These are phyloP conservation scores for Emergomyces pasteurianus DNA, from an alignment of 2,329 filamentous ascomycete species.

Conservation along the genomic window DNA sequence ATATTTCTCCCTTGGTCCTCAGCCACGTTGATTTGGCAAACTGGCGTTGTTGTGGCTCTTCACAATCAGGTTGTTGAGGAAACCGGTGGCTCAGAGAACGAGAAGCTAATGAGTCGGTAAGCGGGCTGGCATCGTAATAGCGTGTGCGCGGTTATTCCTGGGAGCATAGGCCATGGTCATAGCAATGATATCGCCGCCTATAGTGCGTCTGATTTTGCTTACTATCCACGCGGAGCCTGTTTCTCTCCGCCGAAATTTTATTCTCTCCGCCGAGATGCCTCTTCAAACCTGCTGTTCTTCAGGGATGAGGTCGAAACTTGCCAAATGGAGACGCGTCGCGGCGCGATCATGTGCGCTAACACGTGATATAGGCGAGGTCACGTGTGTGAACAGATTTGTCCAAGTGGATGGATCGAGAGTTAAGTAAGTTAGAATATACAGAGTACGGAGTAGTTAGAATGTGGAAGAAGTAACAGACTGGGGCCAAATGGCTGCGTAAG, in stretches of 20 bases:
- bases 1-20: neutral
- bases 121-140: neutral
- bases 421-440: neutral
- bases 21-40: neutral
- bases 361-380: neutral
- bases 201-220: neutral
- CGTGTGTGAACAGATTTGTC: too few relatives aligned
- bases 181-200: neutral
- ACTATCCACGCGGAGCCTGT: neutral
- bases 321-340: conserved; percentile 3
- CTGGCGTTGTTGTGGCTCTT: neutral
- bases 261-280: neutral
- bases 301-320: neutral
- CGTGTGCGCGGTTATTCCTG: neutral
- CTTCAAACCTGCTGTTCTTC: neutral
- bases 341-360: conserved; percentile 2
- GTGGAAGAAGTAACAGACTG: neutral
- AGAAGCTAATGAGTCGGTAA: neutral
- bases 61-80: neutral
- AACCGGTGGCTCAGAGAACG: neutral
- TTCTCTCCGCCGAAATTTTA: too few relatives aligned
- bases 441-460: too few relatives aligned
- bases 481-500: neutral
- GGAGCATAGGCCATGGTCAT: neutral
- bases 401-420: too few relatives aligned